These are phyloP conservation scores for Myxozyma neotropica DNA, from an alignment of 805 yeast species.

Conservation along the genomic window DNA sequence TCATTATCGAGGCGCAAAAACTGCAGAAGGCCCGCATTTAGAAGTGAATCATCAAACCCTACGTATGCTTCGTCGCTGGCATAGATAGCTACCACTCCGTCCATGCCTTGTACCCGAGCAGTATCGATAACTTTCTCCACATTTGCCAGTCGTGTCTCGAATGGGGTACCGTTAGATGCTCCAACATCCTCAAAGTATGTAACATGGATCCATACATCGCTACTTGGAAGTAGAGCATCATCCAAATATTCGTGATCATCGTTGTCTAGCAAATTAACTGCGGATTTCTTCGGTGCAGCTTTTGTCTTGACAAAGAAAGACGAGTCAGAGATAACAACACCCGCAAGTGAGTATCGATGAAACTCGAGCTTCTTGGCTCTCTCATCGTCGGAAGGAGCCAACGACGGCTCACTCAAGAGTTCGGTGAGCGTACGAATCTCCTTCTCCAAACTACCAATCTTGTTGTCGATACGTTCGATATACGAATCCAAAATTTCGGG, in stretches of 20 bases:
- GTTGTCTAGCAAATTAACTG: background rate
- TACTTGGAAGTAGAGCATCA: too few species aligned
- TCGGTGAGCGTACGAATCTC: constrained; percentile 15
- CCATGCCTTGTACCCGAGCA: constrained; percentile 25
- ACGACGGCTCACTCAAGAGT: constrained; percentile 20
- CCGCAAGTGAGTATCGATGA: constrained; percentile 31
- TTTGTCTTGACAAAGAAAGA: constrained; percentile 6
- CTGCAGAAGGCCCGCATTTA: constrained; percentile 8
- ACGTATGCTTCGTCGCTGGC: constrained; percentile 24
- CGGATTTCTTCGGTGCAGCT: background rate
- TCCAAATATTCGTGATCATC: background rate
- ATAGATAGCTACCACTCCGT: constrained; percentile 30
- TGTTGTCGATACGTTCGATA: constrained; percentile 13
- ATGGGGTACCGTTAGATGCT: background rate
- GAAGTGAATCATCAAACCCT: background rate
- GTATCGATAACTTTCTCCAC: constrained; percentile 17
- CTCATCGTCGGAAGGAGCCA: constrained; percentile 11
- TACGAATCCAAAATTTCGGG: constrained; percentile 4
- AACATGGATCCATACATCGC: constrained; percentile 11
- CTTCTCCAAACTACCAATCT: constrained; percentile 5
- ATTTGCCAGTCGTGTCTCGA: constrained; percentile 4
- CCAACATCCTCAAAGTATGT: constrained; percentile 7
- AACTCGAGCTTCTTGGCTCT: constrained; percentile 10
- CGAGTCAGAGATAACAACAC: constrained; percentile 22
- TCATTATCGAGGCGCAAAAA: constrained; percentile 19